Evolutionary conservation across 2,329 filamentous ascomycete genomes (phyloP), one percentile per base, ranked within the genome.

Genomic region (Rhynchosporium secalis): DNA sequence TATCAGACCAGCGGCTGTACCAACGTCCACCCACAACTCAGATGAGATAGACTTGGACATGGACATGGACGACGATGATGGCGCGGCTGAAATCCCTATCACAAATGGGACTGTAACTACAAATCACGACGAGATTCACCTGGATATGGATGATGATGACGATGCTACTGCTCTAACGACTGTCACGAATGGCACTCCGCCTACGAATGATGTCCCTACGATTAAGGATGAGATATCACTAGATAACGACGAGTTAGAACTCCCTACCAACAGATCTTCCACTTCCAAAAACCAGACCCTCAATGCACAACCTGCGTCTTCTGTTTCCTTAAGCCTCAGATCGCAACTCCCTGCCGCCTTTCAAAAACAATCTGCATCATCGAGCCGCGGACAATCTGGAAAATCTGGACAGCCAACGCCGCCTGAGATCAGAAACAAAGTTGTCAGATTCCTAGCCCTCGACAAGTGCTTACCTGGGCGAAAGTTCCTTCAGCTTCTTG

Each of bases 381-480:
- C 75, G 71, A 13, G 73, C 74, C 43, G 77, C 20, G 20, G 20
- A 20, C 20, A 20, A 20, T 20, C 20, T 20, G 20, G 20, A 20
- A 20, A 20, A 20, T 20, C 20, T 76, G 47, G 71, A 73, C 83
- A 87, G 60, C 86, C 88, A 2, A 85, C 89, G 15, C 92, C 92
- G 0, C 73, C 82, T 0, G 83, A 81, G 0, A 96, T 97, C 65
- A 84, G 82, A 1, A 98, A 98, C 78, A 89, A 82, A 26, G 81
- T 82, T 4, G 96, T 94, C 2, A 82, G 87, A 12, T 99, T 99
- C 75, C 81, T 99, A 10, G 90, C 95, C 0, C 80, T 99, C 2
- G 94, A 97, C 77, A 99, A 99, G 76, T 96, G 92, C 71, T 82
- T 94, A 47, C 89, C 90, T 0, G 83, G 87, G 20, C 86, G 89